Evolutionary conservation across 2,329 filamentous ascomycete species (phyloP), one percentile per base, ranked within the genome.

Genomic region (Fusarium piperis): DNA sequence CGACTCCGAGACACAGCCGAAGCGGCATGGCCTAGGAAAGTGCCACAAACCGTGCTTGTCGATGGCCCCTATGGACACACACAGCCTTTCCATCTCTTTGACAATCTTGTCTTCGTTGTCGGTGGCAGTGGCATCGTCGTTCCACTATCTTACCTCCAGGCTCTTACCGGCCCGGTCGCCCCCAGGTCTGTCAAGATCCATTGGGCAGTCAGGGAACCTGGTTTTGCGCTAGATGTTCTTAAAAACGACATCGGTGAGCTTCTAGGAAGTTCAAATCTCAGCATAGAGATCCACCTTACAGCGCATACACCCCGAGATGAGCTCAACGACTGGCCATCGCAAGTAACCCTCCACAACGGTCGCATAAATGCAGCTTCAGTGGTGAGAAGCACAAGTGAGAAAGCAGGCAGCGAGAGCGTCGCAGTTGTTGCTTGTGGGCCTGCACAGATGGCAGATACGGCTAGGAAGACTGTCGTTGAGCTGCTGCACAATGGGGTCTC

Each of bases 361-460:
- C 77, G 84, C 6, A 82, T 81, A 13, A 76, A 82, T 18, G 80
- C 81, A 0, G 30, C 71, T 1, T 72, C 66, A 11, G 78, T 83
- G 28, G 76, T 85, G 7, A 64, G 66, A 16, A 71, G 74, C 1
- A 74, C 79, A 0, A 76, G 72, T 2, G 72, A 70, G 4, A 64
- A 73, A 1, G 73, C 72, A 0, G 66, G 67, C 0, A 62, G 64
- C 0, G 78, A 77, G 2, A 78, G 77, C 13, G 46, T 85, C 1
- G 84, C 84, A 0, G 78, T 86, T 1, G 78, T 86, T 13, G 82
- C 82, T 0, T 86, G 84, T 62, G 84, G 84, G 0, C 84, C 84
- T 12, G 81, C 79, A 3, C 78, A 74, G 36, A 83, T 86, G 83
- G 83, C 82, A 0, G 84, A 86, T 64, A 82, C 84, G 32, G 78